A percentile compares a stretch with the other conserved stretches of the same genome.
These are phyloP conservation scores for Pyrenophora graminea DNA, from an alignment of 2,329 filamentous ascomycete genomes.

Conservation along the genomic window DNA sequence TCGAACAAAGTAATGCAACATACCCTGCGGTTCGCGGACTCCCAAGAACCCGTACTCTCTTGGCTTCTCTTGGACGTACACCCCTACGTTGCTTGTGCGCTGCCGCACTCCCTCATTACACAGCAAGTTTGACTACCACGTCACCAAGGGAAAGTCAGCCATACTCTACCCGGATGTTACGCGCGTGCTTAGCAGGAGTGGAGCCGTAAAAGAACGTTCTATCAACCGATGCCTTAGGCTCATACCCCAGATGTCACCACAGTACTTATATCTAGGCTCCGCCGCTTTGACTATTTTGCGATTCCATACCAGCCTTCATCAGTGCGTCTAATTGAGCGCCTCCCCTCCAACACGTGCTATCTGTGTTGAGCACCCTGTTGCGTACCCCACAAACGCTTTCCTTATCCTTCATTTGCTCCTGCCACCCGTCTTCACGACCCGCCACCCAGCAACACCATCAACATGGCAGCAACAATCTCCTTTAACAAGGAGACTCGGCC, in stretches of 20 bases:
- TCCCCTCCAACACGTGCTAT: slow-evolving; percentile 21
- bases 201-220: slow-evolving; percentile 21
- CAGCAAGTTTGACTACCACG: slow-evolving; percentile 41
- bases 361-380: slow-evolving; percentile 25
- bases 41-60: slow-evolving; percentile 34
- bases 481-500: slow-evolving; percentile 28
- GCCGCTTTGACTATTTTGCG: slow-evolving; percentile 14
- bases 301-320: slow-evolving; percentile 9
- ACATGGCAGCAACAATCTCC: slow-evolving; percentile 18
- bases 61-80: slow-evolving; percentile 41
- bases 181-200: slow-evolving; percentile 36
- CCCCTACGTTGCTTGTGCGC: slow-evolving; percentile 45
- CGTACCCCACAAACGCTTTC: slow-evolving; percentile 12
- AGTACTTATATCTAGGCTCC: slow-evolving; percentile 23
- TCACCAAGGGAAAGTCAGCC: slow-evolving; percentile 37
- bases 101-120: slow-evolving; percentile 35
- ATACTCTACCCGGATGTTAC: slow-evolving; percentile 28
- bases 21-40: slow-evolving; percentile 35
- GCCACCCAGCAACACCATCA: slow-evolving; percentile 14
- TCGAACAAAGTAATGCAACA: slow-evolving; percentile 28
- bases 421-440: slow-evolving; percentile 4
- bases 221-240: slow-evolving; percentile 22
- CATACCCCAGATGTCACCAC: slow-evolving; percentile 24
- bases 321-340: slow-evolving; percentile 21
- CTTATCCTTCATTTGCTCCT: slow-evolving; percentile 11